Evolutionary conservation across 1,284 basidiomycete species (phyloP).

Genomic region (Cryptococcus deneoformans): DNA sequence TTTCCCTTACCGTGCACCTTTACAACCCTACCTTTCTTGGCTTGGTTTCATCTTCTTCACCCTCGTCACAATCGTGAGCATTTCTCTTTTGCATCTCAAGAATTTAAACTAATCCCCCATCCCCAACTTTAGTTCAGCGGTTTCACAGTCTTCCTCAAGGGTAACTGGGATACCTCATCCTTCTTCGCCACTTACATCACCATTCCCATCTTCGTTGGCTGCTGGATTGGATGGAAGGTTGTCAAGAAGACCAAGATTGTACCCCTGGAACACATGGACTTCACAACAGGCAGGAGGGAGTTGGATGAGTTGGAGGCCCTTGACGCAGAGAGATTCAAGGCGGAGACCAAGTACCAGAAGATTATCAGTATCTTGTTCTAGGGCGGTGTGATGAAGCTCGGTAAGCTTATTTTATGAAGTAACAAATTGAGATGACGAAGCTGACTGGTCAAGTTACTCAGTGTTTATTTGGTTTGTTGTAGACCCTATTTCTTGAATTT

Average conservation of each 20-base stretch:
- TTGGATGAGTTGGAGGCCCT: constrained; percentile 59
- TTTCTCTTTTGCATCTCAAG: not conserved
- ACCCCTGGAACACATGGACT: constrained; percentile 60
- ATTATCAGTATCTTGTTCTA: constrained; percentile 31
- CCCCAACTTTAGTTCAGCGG: constrained; percentile 31
- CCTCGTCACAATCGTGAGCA: not conserved
- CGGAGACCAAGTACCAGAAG: constrained; percentile 22
- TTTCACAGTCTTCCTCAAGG: constrained; percentile 60
- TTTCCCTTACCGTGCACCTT: constrained; percentile 58
- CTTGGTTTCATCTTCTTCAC: constrained; percentile 23
- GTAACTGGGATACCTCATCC: constrained; percentile 51
- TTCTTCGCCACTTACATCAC: constrained; percentile 51
- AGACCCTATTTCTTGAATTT: no score
- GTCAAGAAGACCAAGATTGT: constrained; percentile 57
- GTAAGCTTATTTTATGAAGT: no score
- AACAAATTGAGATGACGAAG: no score
- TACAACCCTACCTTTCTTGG: constrained; percentile 53
- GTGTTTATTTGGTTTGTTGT: no score
- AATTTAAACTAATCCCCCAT: not conserved
- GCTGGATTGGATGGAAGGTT: constrained; percentile 61
- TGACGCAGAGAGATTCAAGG: constrained; percentile 32
- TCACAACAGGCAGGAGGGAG: constrained; percentile 60
- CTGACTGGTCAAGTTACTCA: no score
- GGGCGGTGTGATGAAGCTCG: no score
- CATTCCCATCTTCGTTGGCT: constrained; percentile 60